These are phyloP conservation scores for Pseudotsuga menziesii DNA, from an alignment of 75 land plant genomes.

Conservation along the genomic window DNA sequence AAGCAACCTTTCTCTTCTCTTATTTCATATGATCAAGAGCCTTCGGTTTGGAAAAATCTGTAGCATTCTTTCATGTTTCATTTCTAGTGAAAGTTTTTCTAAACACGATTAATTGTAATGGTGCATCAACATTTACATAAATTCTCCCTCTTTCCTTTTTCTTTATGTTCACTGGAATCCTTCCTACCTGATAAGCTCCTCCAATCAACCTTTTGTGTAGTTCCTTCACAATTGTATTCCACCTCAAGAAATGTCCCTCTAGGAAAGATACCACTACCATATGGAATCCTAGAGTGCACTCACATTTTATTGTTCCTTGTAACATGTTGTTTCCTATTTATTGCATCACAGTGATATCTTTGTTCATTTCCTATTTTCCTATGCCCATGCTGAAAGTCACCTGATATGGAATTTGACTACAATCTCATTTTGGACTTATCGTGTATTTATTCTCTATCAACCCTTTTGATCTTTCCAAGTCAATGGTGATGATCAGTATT, in stretches of 20 bases:
- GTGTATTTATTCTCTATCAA: not conserved
- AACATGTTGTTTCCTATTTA: too few species aligned
- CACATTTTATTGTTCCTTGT: too few species aligned
- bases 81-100: not conserved
- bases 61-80: constrained; percentile 2
- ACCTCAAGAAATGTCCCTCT: too few species aligned
- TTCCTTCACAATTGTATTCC: too few species aligned
- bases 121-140: too few species aligned
- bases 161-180: too few species aligned
- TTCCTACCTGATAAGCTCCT: too few species aligned
- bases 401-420: not conserved
- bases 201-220: too few species aligned
- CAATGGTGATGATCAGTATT: not conserved
- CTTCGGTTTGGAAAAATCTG: constrained; percentile 10
- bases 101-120: not conserved
- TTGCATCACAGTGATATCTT: not conserved
- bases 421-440: not conserved
- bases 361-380: not conserved
- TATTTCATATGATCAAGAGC: constrained; percentile 7
- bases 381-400: not conserved
- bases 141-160: too few species aligned
- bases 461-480: not conserved
- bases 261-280: not conserved
- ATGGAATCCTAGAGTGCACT: not conserved
- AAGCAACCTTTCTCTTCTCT: not conserved